A percentile compares a stretch with the other conserved stretches of the same genome.
Conservation (phyloP, 2,329 filamentous ascomycete species). For the Neophaeococcomyces mojaviensis region DNA sequence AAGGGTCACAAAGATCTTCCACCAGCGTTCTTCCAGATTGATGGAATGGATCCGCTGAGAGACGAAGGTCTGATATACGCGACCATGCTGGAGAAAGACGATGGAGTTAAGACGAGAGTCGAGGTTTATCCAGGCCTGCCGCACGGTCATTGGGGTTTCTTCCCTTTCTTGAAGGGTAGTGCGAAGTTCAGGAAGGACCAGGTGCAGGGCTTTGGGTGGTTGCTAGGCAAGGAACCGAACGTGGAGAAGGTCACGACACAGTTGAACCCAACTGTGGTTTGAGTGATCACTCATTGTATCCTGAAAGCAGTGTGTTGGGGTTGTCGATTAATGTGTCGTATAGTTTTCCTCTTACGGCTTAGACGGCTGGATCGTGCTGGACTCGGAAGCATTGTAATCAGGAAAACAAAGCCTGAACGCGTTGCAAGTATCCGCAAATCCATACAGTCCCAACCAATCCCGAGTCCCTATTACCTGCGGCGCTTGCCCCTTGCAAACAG, state of each 20-base stretch:
- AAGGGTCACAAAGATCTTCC: conserved; percentile 26
- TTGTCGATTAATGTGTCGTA: no score
- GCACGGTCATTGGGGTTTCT: conserved; percentile 27
- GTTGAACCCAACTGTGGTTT: conserved; percentile 1
- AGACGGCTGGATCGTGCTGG: no score
- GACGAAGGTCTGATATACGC: conserved; percentile 25
- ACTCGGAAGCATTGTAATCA: no score
- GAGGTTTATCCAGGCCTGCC: conserved; percentile 29
- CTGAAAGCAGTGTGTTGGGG: no score
- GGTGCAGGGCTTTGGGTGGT: conserved; percentile 18
- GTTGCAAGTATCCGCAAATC: no score
- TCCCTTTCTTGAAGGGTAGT: conserved; percentile 22
- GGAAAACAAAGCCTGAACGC: no score
- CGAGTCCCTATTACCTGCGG: no score
- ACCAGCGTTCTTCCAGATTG: conserved; percentile 24
- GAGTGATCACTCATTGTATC: no score
- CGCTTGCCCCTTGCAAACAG: no score
- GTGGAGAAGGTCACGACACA: conserved; percentile 13
- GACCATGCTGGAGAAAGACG: conserved; percentile 19
- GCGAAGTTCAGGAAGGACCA: conserved; percentile 24
- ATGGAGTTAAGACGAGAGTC: conserved; percentile 25
- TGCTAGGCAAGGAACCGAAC: conserved; percentile 17
- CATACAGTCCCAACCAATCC: no score
- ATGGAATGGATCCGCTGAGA: conserved; percentile 24
- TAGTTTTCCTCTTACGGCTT: no score